phyloP scores from a whole-genome alignment of 805 yeast species.

The Jamesozyma rosinii region DNA sequence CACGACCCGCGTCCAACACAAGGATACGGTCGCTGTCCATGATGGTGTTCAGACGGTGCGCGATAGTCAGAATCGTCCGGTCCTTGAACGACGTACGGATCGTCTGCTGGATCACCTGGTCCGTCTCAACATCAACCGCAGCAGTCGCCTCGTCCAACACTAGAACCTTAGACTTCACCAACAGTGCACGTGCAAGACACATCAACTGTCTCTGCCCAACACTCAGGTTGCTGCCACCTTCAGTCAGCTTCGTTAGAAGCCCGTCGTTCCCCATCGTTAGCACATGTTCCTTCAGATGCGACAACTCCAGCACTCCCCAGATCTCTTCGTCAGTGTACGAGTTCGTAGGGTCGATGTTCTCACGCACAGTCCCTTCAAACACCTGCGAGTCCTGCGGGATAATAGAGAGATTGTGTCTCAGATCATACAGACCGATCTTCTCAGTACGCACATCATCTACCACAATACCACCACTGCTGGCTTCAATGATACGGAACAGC shows the following conservation, averaged over 20 bases:
- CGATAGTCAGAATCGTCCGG: constrained; percentile 74
- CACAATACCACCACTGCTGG: constrained; percentile 55
- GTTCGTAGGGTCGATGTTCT: constrained; percentile 77
- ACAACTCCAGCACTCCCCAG: constrained; percentile 72
- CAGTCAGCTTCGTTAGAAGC: constrained; percentile 47
- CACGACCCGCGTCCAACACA: constrained; percentile 65
- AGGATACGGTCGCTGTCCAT: constrained; percentile 72
- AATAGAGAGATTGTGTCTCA: constrained; percentile 69
- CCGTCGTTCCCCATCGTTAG: constrained; percentile 45
- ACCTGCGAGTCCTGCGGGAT: constrained; percentile 94
- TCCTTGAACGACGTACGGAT: constrained; percentile 66
- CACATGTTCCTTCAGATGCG: constrained; percentile 67
- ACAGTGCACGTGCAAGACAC: constrained; percentile 73
- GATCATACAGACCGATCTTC: constrained; percentile 62
- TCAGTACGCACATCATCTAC: constrained; percentile 66
- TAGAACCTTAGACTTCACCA: constrained; percentile 53
- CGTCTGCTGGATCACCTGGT: constrained; percentile 65
- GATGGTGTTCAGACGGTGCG: constrained; percentile 75
- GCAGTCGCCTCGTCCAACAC: constrained; percentile 84
- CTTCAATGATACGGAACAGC: constrained; percentile 75
- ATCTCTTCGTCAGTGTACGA: constrained; percentile 62
- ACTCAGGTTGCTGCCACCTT: constrained; percentile 64
- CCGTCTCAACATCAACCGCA: constrained; percentile 82
- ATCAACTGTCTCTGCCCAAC: constrained; percentile 72
- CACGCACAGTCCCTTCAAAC: constrained; percentile 76